These are phyloP conservation scores for Penicillium malachiteum DNA, from an alignment of 495 filamentous ascomycete species.

Conservation along the genomic window DNA sequence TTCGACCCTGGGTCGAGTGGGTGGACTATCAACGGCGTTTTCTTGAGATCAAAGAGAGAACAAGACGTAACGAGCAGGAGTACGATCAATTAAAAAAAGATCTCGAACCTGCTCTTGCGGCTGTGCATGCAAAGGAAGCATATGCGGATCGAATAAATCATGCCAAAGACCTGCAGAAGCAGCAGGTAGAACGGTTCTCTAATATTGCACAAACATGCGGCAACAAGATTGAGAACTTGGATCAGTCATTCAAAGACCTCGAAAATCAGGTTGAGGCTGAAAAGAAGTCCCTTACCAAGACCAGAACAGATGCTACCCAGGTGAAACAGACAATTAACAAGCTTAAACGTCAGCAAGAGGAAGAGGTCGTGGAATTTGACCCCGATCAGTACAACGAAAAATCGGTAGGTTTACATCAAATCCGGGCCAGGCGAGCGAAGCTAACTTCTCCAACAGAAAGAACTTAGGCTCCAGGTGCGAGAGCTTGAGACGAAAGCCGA, in stretches of 20 bases:
- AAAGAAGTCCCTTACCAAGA: constrained; percentile 43
- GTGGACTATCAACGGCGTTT: constrained; percentile 27
- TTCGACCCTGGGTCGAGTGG: constrained; percentile 67
- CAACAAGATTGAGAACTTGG: constrained; percentile 48
- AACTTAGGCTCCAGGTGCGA: neutral
- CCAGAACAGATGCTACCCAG: constrained; percentile 50
- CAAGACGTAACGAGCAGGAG: constrained; percentile 46
- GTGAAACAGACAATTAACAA: constrained; percentile 42
- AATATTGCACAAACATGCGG: constrained; percentile 48
- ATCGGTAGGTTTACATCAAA: constrained; percentile 31
- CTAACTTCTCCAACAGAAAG: constrained; percentile 15
- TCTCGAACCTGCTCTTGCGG: constrained; percentile 64
- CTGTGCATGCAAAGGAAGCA: constrained; percentile 62
- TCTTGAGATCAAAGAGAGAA: constrained; percentile 47
- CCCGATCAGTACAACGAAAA: constrained; percentile 51
- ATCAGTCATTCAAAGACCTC: constrained; percentile 56
- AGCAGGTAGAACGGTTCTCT: constrained; percentile 52
- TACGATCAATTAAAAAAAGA: constrained; percentile 57
- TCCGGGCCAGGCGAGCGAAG: neutral
- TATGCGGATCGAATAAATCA: constrained; percentile 52
- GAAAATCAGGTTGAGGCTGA: constrained; percentile 58
- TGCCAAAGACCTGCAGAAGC: constrained; percentile 53
- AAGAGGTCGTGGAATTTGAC: constrained; percentile 54
- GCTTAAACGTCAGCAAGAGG: constrained; percentile 47
- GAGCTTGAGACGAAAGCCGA: constrained; percentile 37